Base-by-base conservation (phyloP, 1,139 yeast genomes). In the Lodderomyces oxycetoniae region DNA sequence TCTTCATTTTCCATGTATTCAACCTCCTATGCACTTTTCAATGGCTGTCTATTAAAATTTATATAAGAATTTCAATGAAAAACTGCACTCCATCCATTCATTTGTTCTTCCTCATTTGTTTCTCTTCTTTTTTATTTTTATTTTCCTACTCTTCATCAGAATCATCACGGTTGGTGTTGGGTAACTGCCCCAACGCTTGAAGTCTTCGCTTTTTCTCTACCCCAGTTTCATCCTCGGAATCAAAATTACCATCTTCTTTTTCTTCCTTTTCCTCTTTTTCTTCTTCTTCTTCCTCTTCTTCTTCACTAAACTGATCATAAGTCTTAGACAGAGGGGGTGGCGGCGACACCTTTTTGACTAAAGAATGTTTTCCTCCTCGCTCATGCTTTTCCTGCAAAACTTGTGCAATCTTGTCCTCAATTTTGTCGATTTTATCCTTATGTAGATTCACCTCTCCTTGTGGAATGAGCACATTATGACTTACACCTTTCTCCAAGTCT, bases 171-270 rank as follows among this genome's bases (percentile, higher is more conserved):
- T 80, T 61, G 9, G 54, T 58, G 3, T 63, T 56, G 3, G 63
- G 59, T 19, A 71, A 43, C 24, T 54, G 59, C 7, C 95, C 94
- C 43, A 88, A 68, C 1, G 96, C 96, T 3, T 91, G 89, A 42
- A 86, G 60, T 45, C 96, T 74, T 50, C 96, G 74, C 30, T 68
- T 69, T 43, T 77, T 74, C 53, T 88, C 96, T 17, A 79, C 77
- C 24, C 67, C 81, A 0, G 89, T 79, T 49, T 84, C 93, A 13
- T 63, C 67, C 5, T 56, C 58, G 5, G 36, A 47, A 5, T 36
- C 43, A 11, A 33, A 40, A 11, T 36, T 42, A 5, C 31, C 41
- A 24, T 36, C 40, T 21, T 34, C 40, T 12, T 33, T 42, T n/a
- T 17, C 35, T 10, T 32, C 39, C 12, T 25, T 43, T 12, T 62